phyloP scores from a whole-genome alignment of 164 flowering plant genomes.

The Annona squamosa region DNA sequence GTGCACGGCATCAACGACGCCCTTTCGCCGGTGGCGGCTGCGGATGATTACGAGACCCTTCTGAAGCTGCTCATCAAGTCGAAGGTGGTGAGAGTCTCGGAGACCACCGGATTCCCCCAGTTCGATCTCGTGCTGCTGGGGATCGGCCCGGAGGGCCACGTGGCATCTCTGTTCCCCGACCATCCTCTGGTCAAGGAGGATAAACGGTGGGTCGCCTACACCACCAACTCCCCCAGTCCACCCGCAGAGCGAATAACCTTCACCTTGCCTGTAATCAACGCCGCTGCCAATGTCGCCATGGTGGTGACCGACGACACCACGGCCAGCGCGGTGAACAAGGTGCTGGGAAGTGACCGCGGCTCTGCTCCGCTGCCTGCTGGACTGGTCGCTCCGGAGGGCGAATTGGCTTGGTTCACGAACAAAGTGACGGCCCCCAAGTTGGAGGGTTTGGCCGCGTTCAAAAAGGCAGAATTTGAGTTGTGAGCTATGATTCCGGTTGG shows the following conservation, averaged over 20 bases:
- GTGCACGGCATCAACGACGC: slow-evolving; percentile 72
- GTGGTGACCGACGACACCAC: slow-evolving; percentile 53
- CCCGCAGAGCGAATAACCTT: slow-evolving; percentile 77
- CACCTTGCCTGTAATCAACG: slow-evolving; percentile 70
- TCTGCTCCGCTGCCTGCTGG: slow-evolving; percentile 37
- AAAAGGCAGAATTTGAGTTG: too few relatives aligned
- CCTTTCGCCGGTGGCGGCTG: slow-evolving; percentile 67
- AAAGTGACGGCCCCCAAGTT: slow-evolving; percentile 55
- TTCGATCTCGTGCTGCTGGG: slow-evolving; percentile 76
- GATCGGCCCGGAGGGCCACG: slow-evolving; percentile 89
- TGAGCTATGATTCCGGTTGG: too few relatives aligned
- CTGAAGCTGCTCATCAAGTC: slow-evolving; percentile 43
- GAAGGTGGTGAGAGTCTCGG: slow-evolving; percentile 28
- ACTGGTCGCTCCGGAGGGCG: slow-evolving; percentile 52
- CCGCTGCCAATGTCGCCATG: slow-evolving; percentile 53
- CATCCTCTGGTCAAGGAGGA: slow-evolving; percentile 61
- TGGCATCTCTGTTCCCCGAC: slow-evolving; percentile 73
- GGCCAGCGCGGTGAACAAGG: slow-evolving; percentile 37
- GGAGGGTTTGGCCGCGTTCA: not conserved
- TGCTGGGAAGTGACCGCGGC: slow-evolving; percentile 30
- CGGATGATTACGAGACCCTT: slow-evolving; percentile 69
- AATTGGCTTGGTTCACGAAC: slow-evolving; percentile 63
- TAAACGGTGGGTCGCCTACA: slow-evolving; percentile 61
- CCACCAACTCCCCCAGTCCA: slow-evolving; percentile 74
- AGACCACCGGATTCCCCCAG: slow-evolving; percentile 50